phyloP scores from a whole-genome alignment of 1,284 basidiomycete species.

The Amylostereum chailletii region DNA sequence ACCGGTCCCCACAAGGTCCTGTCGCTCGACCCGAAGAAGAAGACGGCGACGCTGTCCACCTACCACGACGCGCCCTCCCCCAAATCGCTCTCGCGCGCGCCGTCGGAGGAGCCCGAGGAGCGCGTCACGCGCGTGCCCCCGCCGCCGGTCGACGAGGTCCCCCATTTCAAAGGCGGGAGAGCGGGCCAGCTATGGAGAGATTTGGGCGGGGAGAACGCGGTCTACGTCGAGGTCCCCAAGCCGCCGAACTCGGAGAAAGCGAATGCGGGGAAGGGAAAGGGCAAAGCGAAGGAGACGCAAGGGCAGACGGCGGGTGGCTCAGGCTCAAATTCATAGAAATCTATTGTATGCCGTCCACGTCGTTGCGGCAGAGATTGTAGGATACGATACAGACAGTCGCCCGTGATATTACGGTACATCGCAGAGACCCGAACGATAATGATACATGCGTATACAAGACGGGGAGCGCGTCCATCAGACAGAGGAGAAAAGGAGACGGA shows the following conservation, averaged over 20 bases:
- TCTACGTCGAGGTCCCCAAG: slow-evolving; percentile 29
- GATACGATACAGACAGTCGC: too few species aligned
- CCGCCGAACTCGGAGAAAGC: neutral
- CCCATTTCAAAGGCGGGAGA: slow-evolving; percentile 19
- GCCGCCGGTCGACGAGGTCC: slow-evolving; percentile 29
- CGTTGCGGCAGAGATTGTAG: too few species aligned
- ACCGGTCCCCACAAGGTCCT: slow-evolving; percentile 46
- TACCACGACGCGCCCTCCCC: slow-evolving; percentile 29
- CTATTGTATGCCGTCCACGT: too few species aligned
- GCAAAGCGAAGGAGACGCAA: neutral
- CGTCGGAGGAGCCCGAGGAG: slow-evolving; percentile 23
- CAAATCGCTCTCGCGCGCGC: slow-evolving; percentile 12
- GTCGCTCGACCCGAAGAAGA: slow-evolving; percentile 44
- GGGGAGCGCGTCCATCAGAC: too few species aligned
- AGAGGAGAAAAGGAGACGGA: too few species aligned
- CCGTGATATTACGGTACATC: too few species aligned
- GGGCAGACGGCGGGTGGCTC: neutral
- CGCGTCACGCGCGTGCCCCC: slow-evolving; percentile 31
- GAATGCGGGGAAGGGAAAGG: too few species aligned
- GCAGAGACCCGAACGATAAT: too few species aligned
- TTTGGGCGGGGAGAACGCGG: slow-evolving; percentile 22
- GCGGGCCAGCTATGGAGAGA: slow-evolving; percentile 42
- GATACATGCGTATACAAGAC: too few species aligned
- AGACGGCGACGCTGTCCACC: slow-evolving; percentile 43
- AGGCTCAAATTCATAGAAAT: too few species aligned